phyloP scores from a whole-genome alignment of 2,329 filamentous ascomycete genomes.

The Apiospora kogelbergensis region DNA sequence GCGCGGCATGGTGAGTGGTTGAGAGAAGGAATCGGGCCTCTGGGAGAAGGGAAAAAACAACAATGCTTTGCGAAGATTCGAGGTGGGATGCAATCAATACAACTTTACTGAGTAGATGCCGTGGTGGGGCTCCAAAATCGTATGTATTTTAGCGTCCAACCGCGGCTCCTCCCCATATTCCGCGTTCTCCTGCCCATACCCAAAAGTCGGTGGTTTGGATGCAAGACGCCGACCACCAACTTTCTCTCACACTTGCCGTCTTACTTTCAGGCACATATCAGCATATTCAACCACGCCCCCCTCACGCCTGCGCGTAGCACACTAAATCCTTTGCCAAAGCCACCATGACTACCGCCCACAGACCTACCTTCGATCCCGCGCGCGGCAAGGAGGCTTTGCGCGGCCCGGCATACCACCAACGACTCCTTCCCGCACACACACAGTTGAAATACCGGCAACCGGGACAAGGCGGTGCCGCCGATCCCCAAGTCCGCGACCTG shows the following conservation, averaged over 20 bases:
- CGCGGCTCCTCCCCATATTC: too few species aligned
- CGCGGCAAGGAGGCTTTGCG: conserved; percentile 92
- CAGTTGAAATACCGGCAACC: conserved; percentile 84
- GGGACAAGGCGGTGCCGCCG: conserved; percentile 85
- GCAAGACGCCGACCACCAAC: background rate
- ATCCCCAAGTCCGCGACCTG: conserved; percentile 71
- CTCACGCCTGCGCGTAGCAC: background rate
- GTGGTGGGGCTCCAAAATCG: background rate
- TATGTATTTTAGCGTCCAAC: background rate
- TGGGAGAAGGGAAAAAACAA: background rate
- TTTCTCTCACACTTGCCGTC: background rate
- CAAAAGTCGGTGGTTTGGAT: background rate
- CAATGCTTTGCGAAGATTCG: background rate
- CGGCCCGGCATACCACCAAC: conserved; percentile 93
- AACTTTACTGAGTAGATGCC: background rate
- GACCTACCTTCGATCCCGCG: conserved; percentile 95
- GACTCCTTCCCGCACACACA: conserved; percentile 90
- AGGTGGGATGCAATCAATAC: background rate
- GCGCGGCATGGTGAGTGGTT: conserved; percentile 69
- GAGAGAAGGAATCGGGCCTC: conserved; percentile 14
- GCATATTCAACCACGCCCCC: conserved; percentile 9
- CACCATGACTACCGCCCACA: conserved; percentile 68
- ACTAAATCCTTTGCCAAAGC: conserved; percentile 1
- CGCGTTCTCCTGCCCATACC: too few species aligned
- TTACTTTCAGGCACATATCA: background rate